These are phyloP conservation scores for Magnaporthiopsis incrustans DNA, from an alignment of 2,329 filamentous ascomycete genomes.

Conservation along the genomic window DNA sequence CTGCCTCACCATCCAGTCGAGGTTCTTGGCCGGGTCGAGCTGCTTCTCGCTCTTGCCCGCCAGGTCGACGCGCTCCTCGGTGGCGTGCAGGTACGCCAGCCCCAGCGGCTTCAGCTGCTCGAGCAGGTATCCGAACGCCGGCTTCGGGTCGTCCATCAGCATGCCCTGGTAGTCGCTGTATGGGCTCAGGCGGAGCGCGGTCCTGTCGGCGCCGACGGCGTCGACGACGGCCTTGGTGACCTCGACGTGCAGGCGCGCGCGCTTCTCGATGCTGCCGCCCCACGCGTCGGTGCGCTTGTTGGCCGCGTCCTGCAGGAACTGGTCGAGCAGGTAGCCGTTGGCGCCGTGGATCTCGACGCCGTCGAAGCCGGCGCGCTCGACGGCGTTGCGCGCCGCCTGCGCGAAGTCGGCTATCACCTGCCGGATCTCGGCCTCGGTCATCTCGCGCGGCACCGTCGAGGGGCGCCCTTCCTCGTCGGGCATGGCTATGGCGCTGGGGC, in stretches of 20 bases:
- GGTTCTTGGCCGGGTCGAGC: slow-evolving; percentile 23
- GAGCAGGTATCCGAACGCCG: slow-evolving; percentile 48
- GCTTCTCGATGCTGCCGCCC: slow-evolving; percentile 47
- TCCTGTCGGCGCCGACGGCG: slow-evolving; percentile 41
- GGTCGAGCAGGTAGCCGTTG: slow-evolving; percentile 38
- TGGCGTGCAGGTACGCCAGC: slow-evolving; percentile 45
- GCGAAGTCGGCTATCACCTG: slow-evolving; percentile 23
- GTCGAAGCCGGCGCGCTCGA: slow-evolving; percentile 42
- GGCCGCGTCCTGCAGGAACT: slow-evolving; percentile 45
- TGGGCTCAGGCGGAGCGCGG: slow-evolving; percentile 46
- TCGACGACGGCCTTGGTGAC: slow-evolving; percentile 40
- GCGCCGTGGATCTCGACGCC: slow-evolving; percentile 33
- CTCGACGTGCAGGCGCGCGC: slow-evolving; percentile 42
- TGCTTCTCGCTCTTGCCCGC: slow-evolving; percentile 29
- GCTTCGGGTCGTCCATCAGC: slow-evolving; percentile 46
- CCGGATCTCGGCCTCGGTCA: slow-evolving; percentile 34
- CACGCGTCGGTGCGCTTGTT: slow-evolving; percentile 49
- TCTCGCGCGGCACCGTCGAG: slow-evolving; percentile 43
- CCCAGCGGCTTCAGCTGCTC: slow-evolving; percentile 38
- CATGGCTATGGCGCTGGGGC: slow-evolving; percentile 34
- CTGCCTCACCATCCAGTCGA: slow-evolving; percentile 22
- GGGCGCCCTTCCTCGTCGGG: slow-evolving; percentile 34
- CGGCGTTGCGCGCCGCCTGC: slow-evolving; percentile 30
- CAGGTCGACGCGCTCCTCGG: slow-evolving; percentile 38
- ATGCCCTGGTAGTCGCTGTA: slow-evolving; percentile 50